Base-by-base conservation (phyloP, 768 basidiomycete species). In the Dictyophora rubrovolvata region DNA sequence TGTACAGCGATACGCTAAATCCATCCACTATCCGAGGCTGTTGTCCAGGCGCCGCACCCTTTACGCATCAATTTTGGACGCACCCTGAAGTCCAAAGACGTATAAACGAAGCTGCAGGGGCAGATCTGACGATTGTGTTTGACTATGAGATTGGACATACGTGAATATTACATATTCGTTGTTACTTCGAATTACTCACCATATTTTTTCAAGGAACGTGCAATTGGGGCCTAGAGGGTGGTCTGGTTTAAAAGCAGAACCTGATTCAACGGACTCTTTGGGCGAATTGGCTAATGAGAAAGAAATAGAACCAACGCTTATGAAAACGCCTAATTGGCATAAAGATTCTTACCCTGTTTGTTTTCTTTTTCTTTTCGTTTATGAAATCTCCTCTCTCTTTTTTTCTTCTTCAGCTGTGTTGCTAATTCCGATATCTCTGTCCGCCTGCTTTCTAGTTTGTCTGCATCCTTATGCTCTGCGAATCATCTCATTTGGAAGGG, bases 61-160 rank as follows among this genome's bases (percentile, higher is more conserved):
- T 60, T 28, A 55, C 51, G 1, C n/a, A 55, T 35, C 11, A 37
- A 18, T 52, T 54, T n/a, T 60, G 59, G 59, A 60, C 59, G 1
- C 59, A 60, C 23, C 53, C 52, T n/a, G 36, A 34, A 1, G 59
- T 60, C 17, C 20, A 51, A 16, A 23, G 16, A 33, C 36, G 59
- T 21, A 23, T 60, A 12, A 54, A 60, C 55, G 53, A 60, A 33
- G 47, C 48, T 22, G 59, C 59, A 21, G 59, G 59, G 11, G 22
- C 54, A 22, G 16, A 35, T 28, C 17, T 60, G 2, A 60, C 59
- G 8, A 34, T 37, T 20, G 59, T 48, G 16, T 55, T 47, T 47
- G 52, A 60, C 21, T 60, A 60, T 23, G 59, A 60, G 46, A 60
- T 60, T 7, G 59, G 59, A 42, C 59, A 60, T 60, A 47, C 42